Evolutionary conservation across 2,329 filamentous ascomycete species (phyloP).

Genomic region (Raffaelea albimanens): DNA sequence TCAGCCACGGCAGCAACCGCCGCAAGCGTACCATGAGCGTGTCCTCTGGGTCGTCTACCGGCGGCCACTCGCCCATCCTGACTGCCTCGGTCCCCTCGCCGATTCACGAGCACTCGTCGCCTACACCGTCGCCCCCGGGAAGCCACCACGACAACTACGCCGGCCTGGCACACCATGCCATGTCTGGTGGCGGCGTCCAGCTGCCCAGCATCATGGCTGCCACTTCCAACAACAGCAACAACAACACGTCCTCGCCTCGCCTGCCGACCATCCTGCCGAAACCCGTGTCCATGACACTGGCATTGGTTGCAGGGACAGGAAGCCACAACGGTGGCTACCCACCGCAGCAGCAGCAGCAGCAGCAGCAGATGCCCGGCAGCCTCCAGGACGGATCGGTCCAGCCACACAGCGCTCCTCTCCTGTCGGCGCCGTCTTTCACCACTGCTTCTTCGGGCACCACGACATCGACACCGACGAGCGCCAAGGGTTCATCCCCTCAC

Average conservation of each 20-base stretch:
- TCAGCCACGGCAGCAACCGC: constrained; percentile 72
- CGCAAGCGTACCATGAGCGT: constrained; percentile 67
- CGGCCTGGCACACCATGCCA: no score
- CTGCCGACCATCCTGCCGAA: constrained; percentile 58
- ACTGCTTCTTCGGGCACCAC: constrained; percentile 25
- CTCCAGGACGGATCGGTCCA: no score
- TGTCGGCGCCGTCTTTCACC: constrained; percentile 30
- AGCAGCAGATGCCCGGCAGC: no score
- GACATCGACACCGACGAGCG: constrained; percentile 23
- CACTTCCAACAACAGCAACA: constrained; percentile 18
- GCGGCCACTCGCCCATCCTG: constrained; percentile 40
- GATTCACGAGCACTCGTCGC: constrained; percentile 34
- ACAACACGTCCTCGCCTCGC: constrained; percentile 34
- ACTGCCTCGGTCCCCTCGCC: constrained; percentile 39
- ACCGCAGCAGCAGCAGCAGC: no score
- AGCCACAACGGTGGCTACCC: no score
- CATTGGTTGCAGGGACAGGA: constrained; percentile 25
- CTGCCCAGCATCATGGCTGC: constrained; percentile 40
- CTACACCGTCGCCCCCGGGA: constrained; percentile 38
- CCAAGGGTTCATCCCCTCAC: constrained; percentile 16
- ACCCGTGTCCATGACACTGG: constrained; percentile 42
- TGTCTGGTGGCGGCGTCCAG: constrained; percentile 41
- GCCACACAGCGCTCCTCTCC: constrained; percentile 34
- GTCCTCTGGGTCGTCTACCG: constrained; percentile 52
- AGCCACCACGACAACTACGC: constrained; percentile 33